Percentiles rank a stretch among this genome's conserved stretches.
phyloP scores from a whole-genome alignment of 495 filamentous ascomycete species.

The Hyaloscypha finlandica region DNA sequence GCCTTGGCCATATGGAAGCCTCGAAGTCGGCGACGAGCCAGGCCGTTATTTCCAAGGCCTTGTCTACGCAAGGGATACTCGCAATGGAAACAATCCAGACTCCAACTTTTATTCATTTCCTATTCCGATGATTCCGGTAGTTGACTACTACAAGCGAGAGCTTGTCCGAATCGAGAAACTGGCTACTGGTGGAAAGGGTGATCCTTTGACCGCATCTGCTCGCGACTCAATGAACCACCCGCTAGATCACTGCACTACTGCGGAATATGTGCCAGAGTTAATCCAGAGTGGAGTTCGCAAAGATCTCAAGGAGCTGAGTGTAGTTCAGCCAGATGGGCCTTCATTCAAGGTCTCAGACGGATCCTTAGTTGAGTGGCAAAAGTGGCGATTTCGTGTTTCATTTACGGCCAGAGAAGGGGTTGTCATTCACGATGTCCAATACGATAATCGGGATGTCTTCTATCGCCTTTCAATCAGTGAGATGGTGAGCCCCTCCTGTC shows the following conservation, averaged over 20 bases:
- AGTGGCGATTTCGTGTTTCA: conserved; percentile 70
- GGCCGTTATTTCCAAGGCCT: conserved; percentile 23
- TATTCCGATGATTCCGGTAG: conserved; percentile 36
- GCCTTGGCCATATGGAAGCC: conserved; percentile 55
- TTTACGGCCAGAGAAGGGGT: conserved; percentile 75
- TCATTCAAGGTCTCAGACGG: conserved; percentile 49
- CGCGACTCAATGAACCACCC: conserved; percentile 10
- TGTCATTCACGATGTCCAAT: conserved; percentile 69
- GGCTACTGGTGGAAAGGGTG: conserved; percentile 47
- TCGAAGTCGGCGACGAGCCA: conserved; percentile 15
- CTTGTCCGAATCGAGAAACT: conserved; percentile 55
- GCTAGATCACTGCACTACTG: conserved; percentile 13
- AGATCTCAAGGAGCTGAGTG: conserved; percentile 53
- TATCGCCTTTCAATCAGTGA: conserved; percentile 71
- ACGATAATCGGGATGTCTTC: conserved; percentile 66
- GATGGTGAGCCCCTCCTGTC: conserved; percentile 52
- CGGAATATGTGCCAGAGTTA: conserved; percentile 67
- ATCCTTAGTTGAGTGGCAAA: conserved; percentile 64
- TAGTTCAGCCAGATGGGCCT: conserved; percentile 54
- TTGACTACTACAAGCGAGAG: conserved; percentile 53
- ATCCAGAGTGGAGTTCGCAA: conserved; percentile 44
- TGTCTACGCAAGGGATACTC: conserved; percentile 45
- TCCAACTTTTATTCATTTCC: conserved; percentile 35
- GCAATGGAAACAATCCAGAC: conserved; percentile 24
- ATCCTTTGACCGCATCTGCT: conserved; percentile 34